Conservation (phyloP, 2,329 filamentous ascomycete species). For the Zymoseptoria passerinii region DNA sequence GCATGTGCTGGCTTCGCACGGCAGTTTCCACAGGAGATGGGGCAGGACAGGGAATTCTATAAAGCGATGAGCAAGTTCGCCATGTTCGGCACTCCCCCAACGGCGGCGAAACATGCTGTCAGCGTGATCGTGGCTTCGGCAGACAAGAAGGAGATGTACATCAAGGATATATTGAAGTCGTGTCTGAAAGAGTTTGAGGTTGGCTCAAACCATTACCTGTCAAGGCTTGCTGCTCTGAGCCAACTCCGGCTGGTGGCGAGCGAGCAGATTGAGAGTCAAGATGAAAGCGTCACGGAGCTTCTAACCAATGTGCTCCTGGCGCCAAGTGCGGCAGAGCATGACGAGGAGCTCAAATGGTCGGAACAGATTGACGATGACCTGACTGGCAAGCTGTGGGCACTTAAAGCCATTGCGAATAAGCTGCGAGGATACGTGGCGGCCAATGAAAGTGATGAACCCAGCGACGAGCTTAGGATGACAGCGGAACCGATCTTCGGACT, state of each 20-base stretch:
- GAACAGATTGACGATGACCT: slow-evolving; percentile 69
- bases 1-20: slow-evolving; percentile 87
- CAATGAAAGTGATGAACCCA: slow-evolving; percentile 27
- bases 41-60: slow-evolving; percentile 69
- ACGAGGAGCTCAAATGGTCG: slow-evolving; percentile 37
- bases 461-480: slow-evolving; percentile 38
- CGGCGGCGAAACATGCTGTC: slow-evolving; percentile 86
- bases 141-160: slow-evolving; percentile 73
- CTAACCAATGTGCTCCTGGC: slow-evolving; percentile 66
- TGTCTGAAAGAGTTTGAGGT: slow-evolving; percentile 68
- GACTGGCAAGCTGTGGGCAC: slow-evolving; percentile 70
- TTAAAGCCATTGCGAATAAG: slow-evolving; percentile 80
- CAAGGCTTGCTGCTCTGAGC: slow-evolving; percentile 61
- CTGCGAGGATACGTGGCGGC: slow-evolving; percentile 50
- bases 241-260: slow-evolving; percentile 70
- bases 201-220: slow-evolving; percentile 63
- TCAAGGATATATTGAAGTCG: slow-evolving; percentile 71
- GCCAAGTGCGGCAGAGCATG: slow-evolving; percentile 42
- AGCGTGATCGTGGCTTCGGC: slow-evolving; percentile 75
- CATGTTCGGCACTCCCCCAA: slow-evolving; percentile 68
- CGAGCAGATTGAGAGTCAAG: slow-evolving; percentile 59
- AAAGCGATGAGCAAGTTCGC: slow-evolving; percentile 78
- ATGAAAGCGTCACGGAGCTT: slow-evolving; percentile 71
- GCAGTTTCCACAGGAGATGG: slow-evolving; percentile 76
- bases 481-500: slow-evolving; percentile 67